These are phyloP conservation scores for Neurospora sublineolata DNA, from an alignment of 495 filamentous ascomycete genomes.

Conservation along the genomic window DNA sequence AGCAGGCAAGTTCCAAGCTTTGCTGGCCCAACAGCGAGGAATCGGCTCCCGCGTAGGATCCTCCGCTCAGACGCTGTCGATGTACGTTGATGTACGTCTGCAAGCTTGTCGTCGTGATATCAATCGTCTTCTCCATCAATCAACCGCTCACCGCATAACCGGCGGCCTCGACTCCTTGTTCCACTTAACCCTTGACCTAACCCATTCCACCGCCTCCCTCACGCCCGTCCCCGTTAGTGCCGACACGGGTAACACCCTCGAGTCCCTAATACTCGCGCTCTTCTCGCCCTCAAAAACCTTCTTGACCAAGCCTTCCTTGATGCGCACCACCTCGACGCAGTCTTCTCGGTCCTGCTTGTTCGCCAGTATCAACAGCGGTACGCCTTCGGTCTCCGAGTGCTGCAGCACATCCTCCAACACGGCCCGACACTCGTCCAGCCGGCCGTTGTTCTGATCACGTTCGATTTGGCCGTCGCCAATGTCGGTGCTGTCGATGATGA, in stretches of 20 bases:
- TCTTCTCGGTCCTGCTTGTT: conserved; percentile 98
- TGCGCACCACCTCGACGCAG: conserved; percentile 89
- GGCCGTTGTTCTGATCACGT: conserved; percentile 40
- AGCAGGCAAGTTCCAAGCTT: neutral
- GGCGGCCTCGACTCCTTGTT: conserved; percentile 88
- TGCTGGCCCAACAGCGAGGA: neutral
- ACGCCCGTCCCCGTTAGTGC: conserved; percentile 87
- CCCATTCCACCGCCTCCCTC: conserved; percentile 90
- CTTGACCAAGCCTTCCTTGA: conserved; percentile 91
- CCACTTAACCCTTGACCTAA: conserved; percentile 84
- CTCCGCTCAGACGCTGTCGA: too few relatives aligned
- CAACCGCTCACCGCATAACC: conserved; percentile 60
- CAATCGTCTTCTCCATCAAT: neutral
- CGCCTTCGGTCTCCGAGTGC: conserved; percentile 72
- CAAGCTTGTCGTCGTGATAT: neutral
- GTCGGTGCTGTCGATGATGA: conserved; percentile 89
- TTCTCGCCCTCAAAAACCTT: conserved; percentile 91
- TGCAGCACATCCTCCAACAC: conserved; percentile 83
- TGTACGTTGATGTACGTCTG: neutral
- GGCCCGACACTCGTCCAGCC: conserved; percentile 77
- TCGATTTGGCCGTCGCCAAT: conserved; percentile 68
- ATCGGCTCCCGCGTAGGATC: neutral
- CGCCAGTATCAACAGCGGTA: conserved; percentile 83
- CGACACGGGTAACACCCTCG: conserved; percentile 80
- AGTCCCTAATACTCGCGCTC: conserved; percentile 72